Evolutionary conservation across 257 asterid species (phyloP).

Genomic region (Solanum sitiens): DNA sequence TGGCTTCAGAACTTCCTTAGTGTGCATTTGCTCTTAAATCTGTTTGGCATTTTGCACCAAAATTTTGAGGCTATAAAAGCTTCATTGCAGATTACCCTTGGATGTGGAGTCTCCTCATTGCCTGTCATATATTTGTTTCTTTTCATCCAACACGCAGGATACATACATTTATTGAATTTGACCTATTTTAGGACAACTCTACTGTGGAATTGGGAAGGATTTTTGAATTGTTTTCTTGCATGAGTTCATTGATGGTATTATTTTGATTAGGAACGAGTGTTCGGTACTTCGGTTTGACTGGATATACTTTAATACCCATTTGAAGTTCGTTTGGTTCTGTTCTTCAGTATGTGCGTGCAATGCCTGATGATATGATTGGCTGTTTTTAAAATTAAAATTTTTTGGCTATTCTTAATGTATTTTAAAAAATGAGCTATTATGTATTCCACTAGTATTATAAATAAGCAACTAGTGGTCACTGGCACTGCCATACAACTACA

Average conservation of each 20-base stretch:
- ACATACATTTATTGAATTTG: background rate
- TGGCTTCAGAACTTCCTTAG: background rate
- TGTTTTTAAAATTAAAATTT: background rate
- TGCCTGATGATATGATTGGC: background rate
- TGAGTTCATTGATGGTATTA: background rate
- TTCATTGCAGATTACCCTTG: background rate
- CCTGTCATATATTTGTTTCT: background rate
- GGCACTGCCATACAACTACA: background rate
- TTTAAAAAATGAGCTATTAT: background rate
- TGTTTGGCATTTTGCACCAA: background rate
- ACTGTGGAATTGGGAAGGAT: background rate
- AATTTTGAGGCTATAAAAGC: background rate
- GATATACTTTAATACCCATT: background rate
- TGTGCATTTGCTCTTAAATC: background rate
- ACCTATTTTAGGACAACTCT: background rate
- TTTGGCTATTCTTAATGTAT: background rate
- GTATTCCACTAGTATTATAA: too few species aligned
- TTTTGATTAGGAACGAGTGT: background rate
- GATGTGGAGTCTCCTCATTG: background rate
- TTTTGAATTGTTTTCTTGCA: background rate
- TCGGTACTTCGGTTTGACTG: background rate
- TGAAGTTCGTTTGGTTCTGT: background rate
- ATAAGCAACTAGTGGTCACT: background rate
- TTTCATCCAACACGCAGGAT: background rate
- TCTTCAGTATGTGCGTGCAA: background rate